Conservation (phyloP, 108 stramenopile species). For the Nitzschia inconspicua region DNA sequence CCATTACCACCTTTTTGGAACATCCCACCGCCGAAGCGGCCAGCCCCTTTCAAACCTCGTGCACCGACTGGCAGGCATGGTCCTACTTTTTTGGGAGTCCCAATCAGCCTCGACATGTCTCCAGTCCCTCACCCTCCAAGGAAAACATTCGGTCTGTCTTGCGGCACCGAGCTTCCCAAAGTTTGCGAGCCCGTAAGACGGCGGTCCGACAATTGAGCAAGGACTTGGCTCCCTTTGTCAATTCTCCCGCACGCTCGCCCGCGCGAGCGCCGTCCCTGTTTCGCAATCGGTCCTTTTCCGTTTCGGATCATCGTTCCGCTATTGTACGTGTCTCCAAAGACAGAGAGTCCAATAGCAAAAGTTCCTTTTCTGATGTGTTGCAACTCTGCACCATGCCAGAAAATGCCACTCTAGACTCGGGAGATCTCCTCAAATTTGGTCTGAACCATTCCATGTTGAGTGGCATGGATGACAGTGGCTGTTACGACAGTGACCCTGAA, state of each 20-base stretch:
- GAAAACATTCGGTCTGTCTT: conserved; percentile 15
- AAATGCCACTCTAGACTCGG: neutral
- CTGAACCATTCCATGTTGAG: too few relatives aligned
- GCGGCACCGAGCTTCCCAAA: conserved; percentile 23
- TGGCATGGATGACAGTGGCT: conserved; percentile 15
- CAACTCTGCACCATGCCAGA: conserved; percentile 25
- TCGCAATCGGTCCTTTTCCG: conserved; percentile 25
- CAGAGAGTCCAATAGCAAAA: neutral
- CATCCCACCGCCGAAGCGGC: neutral
- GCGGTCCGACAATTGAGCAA: conserved; percentile 21
- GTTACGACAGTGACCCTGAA: conserved; percentile 54
- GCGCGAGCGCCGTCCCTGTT: conserved; percentile 1
- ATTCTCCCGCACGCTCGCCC: conserved; percentile 4
- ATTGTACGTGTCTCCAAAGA: conserved; percentile 14
- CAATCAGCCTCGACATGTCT: neutral
- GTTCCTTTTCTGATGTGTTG: conserved; percentile 9
- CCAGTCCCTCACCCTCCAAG: neutral
- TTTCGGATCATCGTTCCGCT: conserved; percentile 17
- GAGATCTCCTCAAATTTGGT: neutral
- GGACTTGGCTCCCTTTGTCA: conserved; percentile 34
- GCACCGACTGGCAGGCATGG: conserved; percentile 24
- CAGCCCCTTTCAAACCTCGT: neutral
- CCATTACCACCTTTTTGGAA: conserved; percentile 11
- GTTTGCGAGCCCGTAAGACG: conserved; percentile 16
- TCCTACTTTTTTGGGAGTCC: conserved; percentile 9